Base-by-base conservation (phyloP, 805 yeast species). In the Candida nonsorbophila region DNA sequence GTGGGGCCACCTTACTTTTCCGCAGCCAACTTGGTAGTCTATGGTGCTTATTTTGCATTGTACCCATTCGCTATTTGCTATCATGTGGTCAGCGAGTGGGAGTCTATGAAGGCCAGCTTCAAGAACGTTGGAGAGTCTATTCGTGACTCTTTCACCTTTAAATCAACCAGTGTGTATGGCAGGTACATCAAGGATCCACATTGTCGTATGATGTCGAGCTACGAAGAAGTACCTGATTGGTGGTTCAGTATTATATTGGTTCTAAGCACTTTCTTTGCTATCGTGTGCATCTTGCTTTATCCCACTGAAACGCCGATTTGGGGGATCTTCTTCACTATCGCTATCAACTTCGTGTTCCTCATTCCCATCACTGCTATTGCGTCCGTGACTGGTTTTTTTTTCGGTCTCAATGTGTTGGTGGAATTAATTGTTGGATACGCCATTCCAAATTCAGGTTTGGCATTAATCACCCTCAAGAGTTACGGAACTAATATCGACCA, bases 161-260 rank as follows among this genome's bases (percentile, higher is more conserved):
- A 32, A 16, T 26, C 38, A 3, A 24, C 31, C 8, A 36, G 31
- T 24, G 37, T 41, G 5, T 53, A 49, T 26, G 60, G 57, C 4
- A 40, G 47, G 8, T 40, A 51, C 19, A 36, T 38, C n/a, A 27
- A 67, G 16, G 84, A 77, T 42, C 72, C 79, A 1, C 79, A 73
- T 41, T 63, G 74, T 29, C 58, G 58, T 27, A 72, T 74, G 68
- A 76, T 76, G 79, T 36, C 64, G 27, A 58, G 55, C 32, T 79
- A 80, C 49, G 66, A 67, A 21, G 85, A 80, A 39, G 84, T 77
- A 12, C 90, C 92, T 2, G 82, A 76, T 38, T 75, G 79, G 77
- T 78, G 85, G 82, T 79, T 69, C 41, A 40, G 55, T 6, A 34
- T 51, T 2, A 55, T 72, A 9, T 58, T 77, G 25, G 33, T 74